These are phyloP conservation scores for Aphanomyces stellatus DNA, from an alignment of 352 stramenopile species.

Conservation along the genomic window DNA sequence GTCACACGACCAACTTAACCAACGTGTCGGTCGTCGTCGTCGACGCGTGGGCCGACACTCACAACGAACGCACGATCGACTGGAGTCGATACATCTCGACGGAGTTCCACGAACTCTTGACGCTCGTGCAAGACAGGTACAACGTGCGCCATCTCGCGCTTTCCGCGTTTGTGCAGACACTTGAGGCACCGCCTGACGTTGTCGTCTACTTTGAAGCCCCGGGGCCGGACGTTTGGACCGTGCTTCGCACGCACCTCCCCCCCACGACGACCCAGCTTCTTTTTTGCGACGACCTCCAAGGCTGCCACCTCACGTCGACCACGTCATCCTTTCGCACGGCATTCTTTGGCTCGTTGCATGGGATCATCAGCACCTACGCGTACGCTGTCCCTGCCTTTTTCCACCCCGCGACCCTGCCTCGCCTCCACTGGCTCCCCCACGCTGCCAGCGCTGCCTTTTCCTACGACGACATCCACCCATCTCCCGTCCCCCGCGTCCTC, in stretches of 20 bases:
- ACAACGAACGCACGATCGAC: too few species aligned
- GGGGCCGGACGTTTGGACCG: background rate
- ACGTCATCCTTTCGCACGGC: background rate
- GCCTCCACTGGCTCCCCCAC: constrained; percentile 63
- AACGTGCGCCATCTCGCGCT: too few species aligned
- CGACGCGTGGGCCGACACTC: background rate
- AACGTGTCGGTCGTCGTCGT: background rate
- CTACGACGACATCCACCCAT: constrained; percentile 46
- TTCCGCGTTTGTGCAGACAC: background rate
- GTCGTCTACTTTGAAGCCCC: background rate
- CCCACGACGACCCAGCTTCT: background rate
- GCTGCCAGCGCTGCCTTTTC: constrained; percentile 54
- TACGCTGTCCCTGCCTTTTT: constrained; percentile 79
- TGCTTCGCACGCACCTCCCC: background rate
- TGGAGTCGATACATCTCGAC: background rate
- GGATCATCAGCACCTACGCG: constrained; percentile 62
- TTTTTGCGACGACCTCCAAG: background rate
- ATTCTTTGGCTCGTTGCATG: constrained; percentile 21
- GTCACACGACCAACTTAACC: background rate
- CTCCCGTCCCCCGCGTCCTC: constrained; percentile 69
- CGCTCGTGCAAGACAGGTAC: background rate
- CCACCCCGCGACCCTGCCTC: constrained; percentile 46
- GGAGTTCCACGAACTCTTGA: background rate
- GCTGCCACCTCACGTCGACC: background rate
- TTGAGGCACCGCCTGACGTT: background rate